These are phyloP conservation scores for Thielaviopsis ethacetica DNA, from an alignment of 2,329 filamentous ascomycete species.

Conservation along the genomic window DNA sequence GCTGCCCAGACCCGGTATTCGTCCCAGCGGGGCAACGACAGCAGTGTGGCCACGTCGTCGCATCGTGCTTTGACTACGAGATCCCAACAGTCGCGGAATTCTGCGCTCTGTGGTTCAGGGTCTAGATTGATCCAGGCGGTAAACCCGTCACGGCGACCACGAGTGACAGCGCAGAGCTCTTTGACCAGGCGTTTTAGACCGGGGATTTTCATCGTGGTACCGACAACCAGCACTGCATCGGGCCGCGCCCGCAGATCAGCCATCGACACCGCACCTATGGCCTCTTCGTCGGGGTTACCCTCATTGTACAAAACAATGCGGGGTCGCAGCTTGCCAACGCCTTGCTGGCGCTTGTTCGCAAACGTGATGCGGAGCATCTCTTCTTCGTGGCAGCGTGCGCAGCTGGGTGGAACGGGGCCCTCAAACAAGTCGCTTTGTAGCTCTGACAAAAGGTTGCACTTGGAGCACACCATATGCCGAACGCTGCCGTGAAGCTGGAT, in stretches of 20 bases:
- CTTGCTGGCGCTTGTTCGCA: constrained; percentile 80
- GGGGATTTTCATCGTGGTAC: constrained; percentile 88
- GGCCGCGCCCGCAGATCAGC: constrained; percentile 74
- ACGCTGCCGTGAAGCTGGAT: constrained; percentile 89
- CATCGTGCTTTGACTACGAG: constrained; percentile 73
- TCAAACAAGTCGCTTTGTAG: constrained; percentile 70
- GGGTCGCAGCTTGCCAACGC: constrained; percentile 75
- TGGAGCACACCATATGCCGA: constrained; percentile 92
- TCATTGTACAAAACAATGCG: constrained; percentile 97
- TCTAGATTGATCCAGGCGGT: constrained; percentile 93
- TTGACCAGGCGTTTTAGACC: constrained; percentile 79
- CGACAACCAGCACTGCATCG: constrained; percentile 86
- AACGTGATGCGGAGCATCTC: constrained; percentile 60
- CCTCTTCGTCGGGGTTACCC: constrained; percentile 88
- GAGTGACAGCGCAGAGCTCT: constrained; percentile 78
- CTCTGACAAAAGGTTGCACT: constrained; percentile 61
- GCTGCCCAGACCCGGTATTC: constrained; percentile 13
- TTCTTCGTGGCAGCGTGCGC: constrained; percentile 53
- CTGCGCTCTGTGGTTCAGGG: constrained; percentile 61
- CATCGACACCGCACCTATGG: constrained; percentile 79
- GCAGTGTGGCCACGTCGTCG: constrained; percentile 68
- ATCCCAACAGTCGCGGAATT: constrained; percentile 89
- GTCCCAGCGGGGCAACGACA: constrained; percentile 45
- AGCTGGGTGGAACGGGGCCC: constrained; percentile 69
- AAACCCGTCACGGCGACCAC: constrained; percentile 65